A percentile compares a stretch with the other conserved stretches of the same genome.
Evolutionary conservation across 495 filamentous ascomycete species (phyloP).

Genomic region (Trichoderma asperelloides): DNA sequence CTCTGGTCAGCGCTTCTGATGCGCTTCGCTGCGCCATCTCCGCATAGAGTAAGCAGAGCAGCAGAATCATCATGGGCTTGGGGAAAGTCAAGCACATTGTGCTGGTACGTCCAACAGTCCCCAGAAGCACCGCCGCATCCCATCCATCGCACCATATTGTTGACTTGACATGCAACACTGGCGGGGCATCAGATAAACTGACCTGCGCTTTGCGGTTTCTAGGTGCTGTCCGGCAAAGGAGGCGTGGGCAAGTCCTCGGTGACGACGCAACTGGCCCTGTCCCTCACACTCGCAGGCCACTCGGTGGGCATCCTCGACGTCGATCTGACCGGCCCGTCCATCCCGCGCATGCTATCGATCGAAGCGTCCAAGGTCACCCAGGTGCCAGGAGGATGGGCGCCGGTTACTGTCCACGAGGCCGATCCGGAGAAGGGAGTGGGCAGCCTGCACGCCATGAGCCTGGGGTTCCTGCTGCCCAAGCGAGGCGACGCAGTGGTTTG

Average conservation of each 20-base stretch:
- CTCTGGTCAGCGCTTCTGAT: neutral
- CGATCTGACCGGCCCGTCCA: constrained; percentile 92
- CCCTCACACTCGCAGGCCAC: constrained; percentile 72
- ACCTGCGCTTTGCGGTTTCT: constrained; percentile 3
- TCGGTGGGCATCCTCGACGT: constrained; percentile 93
- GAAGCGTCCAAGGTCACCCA: constrained; percentile 86
- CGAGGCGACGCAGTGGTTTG: constrained; percentile 89
- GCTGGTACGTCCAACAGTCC: constrained; percentile 40
- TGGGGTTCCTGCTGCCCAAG: constrained; percentile 79
- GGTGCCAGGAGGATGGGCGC: constrained; percentile 80
- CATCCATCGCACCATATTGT: neutral
- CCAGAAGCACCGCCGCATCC: too few species aligned
- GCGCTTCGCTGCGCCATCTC: neutral
- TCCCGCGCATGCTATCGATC: constrained; percentile 85
- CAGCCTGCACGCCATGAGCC: constrained; percentile 78
- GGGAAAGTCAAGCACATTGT: constrained; percentile 52
- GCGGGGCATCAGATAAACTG: constrained; percentile 12
- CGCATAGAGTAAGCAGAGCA: neutral
- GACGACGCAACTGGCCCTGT: constrained; percentile 88
- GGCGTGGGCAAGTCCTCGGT: constrained; percentile 96
- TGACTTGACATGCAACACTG: neutral
- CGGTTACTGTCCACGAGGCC: constrained; percentile 66
- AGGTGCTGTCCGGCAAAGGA: constrained; percentile 94
- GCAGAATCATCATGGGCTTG: constrained; percentile 40
- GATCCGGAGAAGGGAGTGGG: constrained; percentile 42